A percentile compares a stretch with the other conserved stretches of the same genome.
Evolutionary conservation across 306 rosid species (phyloP).

Genomic region (Prunus davidiana): DNA sequence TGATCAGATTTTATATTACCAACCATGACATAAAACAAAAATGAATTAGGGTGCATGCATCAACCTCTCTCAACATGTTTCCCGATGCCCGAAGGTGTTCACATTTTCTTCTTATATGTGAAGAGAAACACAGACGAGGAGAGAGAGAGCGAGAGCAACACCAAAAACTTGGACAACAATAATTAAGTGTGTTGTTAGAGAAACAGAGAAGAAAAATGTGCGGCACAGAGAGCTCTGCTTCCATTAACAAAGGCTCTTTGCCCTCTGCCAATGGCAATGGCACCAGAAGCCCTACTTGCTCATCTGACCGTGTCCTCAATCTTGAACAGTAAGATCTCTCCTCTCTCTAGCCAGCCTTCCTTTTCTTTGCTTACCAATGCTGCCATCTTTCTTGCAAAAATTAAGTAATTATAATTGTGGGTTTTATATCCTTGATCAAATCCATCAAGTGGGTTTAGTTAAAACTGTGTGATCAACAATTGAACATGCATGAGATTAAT

Average conservation of each 20-base stretch:
- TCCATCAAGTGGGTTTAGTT: background rate
- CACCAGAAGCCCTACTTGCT: background rate
- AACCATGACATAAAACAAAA: background rate
- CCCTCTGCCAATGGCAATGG: slow-evolving; percentile 3
- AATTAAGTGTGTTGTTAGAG: background rate
- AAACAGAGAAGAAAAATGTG: slow-evolving; percentile 14
- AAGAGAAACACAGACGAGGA: background rate
- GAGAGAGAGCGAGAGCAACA: background rate
- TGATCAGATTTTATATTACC: background rate
- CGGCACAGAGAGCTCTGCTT: slow-evolving; percentile 15
- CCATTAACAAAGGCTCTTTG: slow-evolving; percentile 12
- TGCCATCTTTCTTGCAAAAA: no score
- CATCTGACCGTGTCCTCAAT: slow-evolving; percentile 25
- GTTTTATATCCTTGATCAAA: no score
- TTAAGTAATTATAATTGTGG: no score
- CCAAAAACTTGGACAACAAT: background rate
- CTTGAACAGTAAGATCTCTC: slow-evolving; percentile 43
- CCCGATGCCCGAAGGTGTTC: no score
- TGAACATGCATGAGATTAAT: background rate
- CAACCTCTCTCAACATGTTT: background rate
- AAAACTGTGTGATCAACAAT: background rate
- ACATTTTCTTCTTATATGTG: no score
- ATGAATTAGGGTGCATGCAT: slow-evolving; percentile 5
- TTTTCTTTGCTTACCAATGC: background rate
- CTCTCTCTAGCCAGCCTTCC: background rate